Base-by-base conservation (phyloP, 2,329 filamentous ascomycete genomes). In the Trichoderma breve region DNA sequence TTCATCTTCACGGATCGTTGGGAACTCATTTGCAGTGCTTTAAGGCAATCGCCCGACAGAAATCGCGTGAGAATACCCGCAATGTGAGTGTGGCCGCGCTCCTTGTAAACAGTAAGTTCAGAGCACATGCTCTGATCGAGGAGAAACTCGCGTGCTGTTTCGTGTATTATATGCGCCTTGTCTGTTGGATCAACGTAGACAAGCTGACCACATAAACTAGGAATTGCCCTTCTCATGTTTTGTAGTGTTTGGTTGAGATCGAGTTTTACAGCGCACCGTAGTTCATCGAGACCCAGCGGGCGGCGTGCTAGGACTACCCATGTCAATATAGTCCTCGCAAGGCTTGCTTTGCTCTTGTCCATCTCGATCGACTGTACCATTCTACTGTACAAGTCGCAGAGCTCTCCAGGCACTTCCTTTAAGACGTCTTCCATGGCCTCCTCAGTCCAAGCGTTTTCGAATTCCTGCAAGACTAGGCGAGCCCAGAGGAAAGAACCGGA, bases 381-480 rank as follows among this genome's bases (percentile, higher is more conserved):
- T 12, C 28, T 69, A 11, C 18, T 32, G 15, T 71, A 71, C 0
- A 61, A 30, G 1, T 69, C 53, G 28, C 21, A 47, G 4, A 71
- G 53, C 8, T 63, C 67, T 11, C 28, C 30, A 3, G 47, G 58
- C 6, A 60, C 58, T 39, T 72, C 67, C 4, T 21, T 63, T 28
- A 69, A 24, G 15, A 63, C 36, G 1, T 21, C 57, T 6, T 72
- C 71, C 47, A 71, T 62, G 15, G 70, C 60, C 26, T 72, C 62
- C 26, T 72, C 24, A 1, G 53, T 72, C 34, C 62, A 66, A 5
- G 65, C 62, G 14, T 30, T 60, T 63, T 72, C 65, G 2, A 69
- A 34, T 26, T 66, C 73, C n/a, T 73, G 36, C 6, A 71, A 30
- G 18, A 73, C 69, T 14, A 71, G 69, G 6, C 62, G 63, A 11